phyloP scores from a whole-genome alignment of 169 alveolate species.

The Eimeria acervulina region DNA sequence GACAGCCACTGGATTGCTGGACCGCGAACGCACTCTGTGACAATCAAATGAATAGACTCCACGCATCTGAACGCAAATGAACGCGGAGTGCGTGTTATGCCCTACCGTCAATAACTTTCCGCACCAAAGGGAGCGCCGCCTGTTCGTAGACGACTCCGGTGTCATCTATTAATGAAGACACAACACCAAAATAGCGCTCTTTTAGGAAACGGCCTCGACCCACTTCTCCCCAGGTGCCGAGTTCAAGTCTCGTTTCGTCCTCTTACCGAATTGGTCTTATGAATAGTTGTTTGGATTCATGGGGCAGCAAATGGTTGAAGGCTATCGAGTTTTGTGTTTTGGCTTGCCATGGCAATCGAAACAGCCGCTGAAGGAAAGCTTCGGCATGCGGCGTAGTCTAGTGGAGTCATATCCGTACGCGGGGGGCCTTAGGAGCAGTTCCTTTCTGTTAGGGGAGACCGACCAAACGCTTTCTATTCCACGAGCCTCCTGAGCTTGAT shows the following conservation, averaged over 20 bases:
- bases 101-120: constrained; percentile 59
- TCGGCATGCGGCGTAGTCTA: constrained; percentile 54
- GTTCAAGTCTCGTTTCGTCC: background rate
- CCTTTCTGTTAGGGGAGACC: constrained; percentile 59
- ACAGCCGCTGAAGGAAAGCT: constrained; percentile 72
- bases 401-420: constrained; percentile 1
- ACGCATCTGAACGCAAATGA: background rate
- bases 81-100: background rate
- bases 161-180: background rate
- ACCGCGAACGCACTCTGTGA: background rate
- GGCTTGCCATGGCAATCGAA: constrained; percentile 65
- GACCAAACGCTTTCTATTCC: constrained; percentile 74
- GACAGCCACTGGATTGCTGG: background rate
- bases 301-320: background rate
- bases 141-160: constrained; percentile 68
- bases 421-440: constrained; percentile 26
- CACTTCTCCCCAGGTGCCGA: background rate
- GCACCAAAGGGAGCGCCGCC: constrained; percentile 70
- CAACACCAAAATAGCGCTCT: background rate
- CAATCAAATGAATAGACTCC: background rate
- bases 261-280: background rate
- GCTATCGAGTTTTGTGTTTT: background rate
- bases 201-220: background rate
- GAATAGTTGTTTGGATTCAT: background rate
- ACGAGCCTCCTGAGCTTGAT: constrained; percentile 55